A percentile compares a stretch with the other conserved stretches of the same genome.
Evolutionary conservation across 2,329 filamentous ascomycete species (phyloP).

Genomic region (Colletotrichum musicola): DNA sequence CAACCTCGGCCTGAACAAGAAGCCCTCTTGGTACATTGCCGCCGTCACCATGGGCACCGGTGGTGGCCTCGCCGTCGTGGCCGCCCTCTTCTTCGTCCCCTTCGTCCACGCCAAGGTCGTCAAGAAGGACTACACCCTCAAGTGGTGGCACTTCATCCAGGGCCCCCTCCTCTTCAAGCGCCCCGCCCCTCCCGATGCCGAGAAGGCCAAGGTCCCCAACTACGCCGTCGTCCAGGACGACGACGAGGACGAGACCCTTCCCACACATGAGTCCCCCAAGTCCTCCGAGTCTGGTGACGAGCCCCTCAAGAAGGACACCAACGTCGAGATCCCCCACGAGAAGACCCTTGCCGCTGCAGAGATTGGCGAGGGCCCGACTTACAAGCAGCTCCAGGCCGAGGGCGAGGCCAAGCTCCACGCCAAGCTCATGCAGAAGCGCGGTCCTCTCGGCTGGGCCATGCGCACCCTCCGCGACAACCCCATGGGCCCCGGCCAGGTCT

Average conservation of each 20-base stretch:
- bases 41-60: conserved; percentile 75
- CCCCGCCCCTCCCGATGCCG: conserved; percentile 63
- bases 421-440: conserved; percentile 70
- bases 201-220: conserved; percentile 75
- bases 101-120: conserved; percentile 76
- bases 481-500: conserved; percentile 78
- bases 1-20: conserved; percentile 73
- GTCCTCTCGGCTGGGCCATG: conserved; percentile 87
- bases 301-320: conserved; percentile 52
- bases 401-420: conserved; percentile 71
- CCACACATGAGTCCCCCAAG: conserved; percentile 46
- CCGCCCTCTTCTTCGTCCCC: conserved; percentile 80
- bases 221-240: conserved; percentile 82
- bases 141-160: conserved; percentile 71
- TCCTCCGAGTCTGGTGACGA: conserved; percentile 52
- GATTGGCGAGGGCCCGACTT: conserved; percentile 61
- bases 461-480: conserved; percentile 80
- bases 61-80: conserved; percentile 68
- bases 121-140: conserved; percentile 75
- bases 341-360: conserved; percentile 54
- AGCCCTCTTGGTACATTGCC: conserved; percentile 76
- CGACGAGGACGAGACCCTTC: conserved; percentile 53
- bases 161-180: conserved; percentile 76
- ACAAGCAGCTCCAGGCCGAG: conserved; percentile 72
- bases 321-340: conserved; percentile 48